Evolutionary conservation across 768 basidiomycete species (phyloP).

Genomic region (Kondoa malvinella): DNA sequence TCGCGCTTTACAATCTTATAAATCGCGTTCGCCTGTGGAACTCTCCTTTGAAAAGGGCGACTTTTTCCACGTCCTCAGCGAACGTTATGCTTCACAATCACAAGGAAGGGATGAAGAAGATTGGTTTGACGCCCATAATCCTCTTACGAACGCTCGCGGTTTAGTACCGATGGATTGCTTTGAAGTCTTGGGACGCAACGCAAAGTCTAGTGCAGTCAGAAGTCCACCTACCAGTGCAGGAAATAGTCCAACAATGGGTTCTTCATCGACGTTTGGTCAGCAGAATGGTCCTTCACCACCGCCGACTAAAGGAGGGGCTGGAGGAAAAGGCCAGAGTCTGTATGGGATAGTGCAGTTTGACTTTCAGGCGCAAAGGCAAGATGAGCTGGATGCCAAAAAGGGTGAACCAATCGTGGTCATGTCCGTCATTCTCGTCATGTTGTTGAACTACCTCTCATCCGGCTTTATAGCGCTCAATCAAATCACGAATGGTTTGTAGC

Average conservation of each 20-base stretch:
- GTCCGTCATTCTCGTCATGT: background rate
- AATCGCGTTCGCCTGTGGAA: conserved; percentile 55
- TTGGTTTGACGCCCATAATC: conserved; percentile 94
- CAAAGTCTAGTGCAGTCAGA: conserved; percentile 18
- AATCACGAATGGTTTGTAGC: conserved; percentile 99
- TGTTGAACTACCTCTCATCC: background rate
- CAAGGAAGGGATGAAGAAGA: conserved; percentile 34
- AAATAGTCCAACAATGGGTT: conserved; percentile 2
- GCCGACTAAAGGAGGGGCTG: conserved; percentile 24
- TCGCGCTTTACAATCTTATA: conserved; percentile 53
- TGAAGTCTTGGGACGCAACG: conserved; percentile 65
- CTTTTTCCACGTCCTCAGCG: conserved; percentile 87
- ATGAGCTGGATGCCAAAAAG: conserved; percentile 85
- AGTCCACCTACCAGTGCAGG: conserved; percentile 12
- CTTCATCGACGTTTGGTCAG: background rate
- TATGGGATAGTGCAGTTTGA: conserved; percentile 94
- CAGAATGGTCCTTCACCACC: background rate
- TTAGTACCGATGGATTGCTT: conserved; percentile 73
- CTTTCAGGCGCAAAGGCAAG: conserved; percentile 82
- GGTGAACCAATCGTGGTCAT: conserved; percentile 93
- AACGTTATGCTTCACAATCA: conserved; percentile 29
- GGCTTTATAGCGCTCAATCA: conserved; percentile 52
- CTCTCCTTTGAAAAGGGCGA: conserved; percentile 84
- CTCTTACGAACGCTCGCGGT: conserved; percentile 73
- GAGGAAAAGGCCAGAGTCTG: conserved; percentile 46